phyloP scores from a whole-genome alignment of 2,329 filamentous ascomycete species.

The Juglanconis oblonga region DNA sequence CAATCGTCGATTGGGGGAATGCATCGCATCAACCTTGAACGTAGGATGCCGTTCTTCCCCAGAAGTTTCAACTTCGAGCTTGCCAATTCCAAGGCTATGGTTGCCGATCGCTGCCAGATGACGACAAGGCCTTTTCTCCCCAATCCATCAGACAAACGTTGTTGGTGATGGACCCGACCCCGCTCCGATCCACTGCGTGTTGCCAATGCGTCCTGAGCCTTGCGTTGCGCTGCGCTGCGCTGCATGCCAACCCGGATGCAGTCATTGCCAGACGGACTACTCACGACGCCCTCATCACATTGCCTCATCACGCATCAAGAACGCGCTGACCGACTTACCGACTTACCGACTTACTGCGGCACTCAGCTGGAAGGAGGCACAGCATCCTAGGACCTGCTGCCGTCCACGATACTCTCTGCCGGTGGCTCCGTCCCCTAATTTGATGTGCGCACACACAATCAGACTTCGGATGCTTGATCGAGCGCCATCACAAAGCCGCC shows the following conservation, averaged over 20 bases:
- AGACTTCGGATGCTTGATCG: too few species aligned
- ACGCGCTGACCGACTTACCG: neutral
- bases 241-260: slow-evolving; percentile 2
- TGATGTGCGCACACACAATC: too few species aligned
- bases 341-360: neutral
- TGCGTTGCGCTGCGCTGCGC: neutral
- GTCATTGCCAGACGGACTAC: slow-evolving; percentile 10
- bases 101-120: slow-evolving; percentile 17
- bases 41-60: too few species aligned
- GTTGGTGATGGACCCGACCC: neutral
- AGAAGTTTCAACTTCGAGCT: too few species aligned
- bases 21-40: too few species aligned
- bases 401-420: too few species aligned
- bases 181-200: neutral
- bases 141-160: neutral
- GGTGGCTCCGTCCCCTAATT: too few species aligned
- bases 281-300: slow-evolving; percentile 18
- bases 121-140: neutral
- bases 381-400: too few species aligned
- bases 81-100: neutral
- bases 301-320: slow-evolving; percentile 9
- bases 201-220: neutral
- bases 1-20: too few species aligned
- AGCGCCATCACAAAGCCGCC: too few species aligned
- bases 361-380: neutral